Percentiles rank a stretch among this genome's conserved stretches.
Evolutionary conservation across 2,329 filamentous ascomycete genomes (phyloP).

Genomic region (Xylariaceae sp.): DNA sequence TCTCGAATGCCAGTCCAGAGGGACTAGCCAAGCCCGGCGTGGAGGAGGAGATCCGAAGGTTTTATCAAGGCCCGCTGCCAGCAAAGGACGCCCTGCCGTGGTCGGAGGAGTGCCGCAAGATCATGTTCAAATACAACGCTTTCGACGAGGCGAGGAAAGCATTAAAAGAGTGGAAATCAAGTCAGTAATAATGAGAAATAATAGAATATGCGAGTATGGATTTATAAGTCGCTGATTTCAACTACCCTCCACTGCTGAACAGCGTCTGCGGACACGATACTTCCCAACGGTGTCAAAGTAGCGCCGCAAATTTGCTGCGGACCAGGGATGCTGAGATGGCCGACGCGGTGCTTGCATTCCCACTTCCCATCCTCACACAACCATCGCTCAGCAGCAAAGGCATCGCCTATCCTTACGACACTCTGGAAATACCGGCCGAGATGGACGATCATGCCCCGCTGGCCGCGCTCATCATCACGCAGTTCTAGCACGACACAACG

Average conservation of each 20-base stretch:
- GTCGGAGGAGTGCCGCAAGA: conserved; percentile 15
- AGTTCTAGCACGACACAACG: conserved; percentile 39
- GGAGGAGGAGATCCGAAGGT: conserved; percentile 18
- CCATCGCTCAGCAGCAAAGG: conserved; percentile 52
- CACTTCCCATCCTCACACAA: conserved; percentile 37
- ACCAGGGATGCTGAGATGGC: conserved; percentile 34
- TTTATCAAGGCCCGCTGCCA: conserved; percentile 15
- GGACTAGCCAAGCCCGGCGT: conserved; percentile 9
- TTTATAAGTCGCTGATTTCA: conserved; percentile 26
- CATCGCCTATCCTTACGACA: conserved; percentile 41
- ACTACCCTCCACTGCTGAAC: conserved; percentile 33
- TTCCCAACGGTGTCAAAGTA: conserved; percentile 16
- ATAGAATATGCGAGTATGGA: background rate
- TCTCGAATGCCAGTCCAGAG: conserved; percentile 20
- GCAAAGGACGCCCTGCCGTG: conserved; percentile 13
- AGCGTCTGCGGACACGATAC: conserved; percentile 20
- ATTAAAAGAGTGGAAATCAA: background rate
- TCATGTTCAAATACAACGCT: conserved; percentile 18
- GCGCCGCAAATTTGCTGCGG: conserved; percentile 15
- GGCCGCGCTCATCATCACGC: conserved; percentile 30
- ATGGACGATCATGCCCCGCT: conserved; percentile 47
- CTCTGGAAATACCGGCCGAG: conserved; percentile 54
- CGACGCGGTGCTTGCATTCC: conserved; percentile 35
- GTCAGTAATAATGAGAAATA: background rate
- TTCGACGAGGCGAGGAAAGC: conserved; percentile 11